These are phyloP conservation scores for Rhodocollybia butyracea DNA, from an alignment of 768 basidiomycete species.

Conservation along the genomic window DNA sequence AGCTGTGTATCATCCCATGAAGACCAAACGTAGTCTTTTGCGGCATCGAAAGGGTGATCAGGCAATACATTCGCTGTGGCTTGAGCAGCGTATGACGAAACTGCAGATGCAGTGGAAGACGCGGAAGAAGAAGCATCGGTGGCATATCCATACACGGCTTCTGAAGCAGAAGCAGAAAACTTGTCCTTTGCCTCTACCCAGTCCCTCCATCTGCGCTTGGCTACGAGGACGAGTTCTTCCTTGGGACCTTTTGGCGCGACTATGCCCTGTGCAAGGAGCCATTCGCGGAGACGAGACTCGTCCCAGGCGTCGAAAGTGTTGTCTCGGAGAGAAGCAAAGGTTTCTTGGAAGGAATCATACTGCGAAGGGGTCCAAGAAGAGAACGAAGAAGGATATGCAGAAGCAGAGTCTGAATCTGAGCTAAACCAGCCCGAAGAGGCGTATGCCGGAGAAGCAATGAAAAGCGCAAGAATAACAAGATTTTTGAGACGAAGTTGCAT, in stretches of 20 bases:
- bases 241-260: constrained; percentile 75
- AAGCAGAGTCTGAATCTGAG: not conserved
- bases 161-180: constrained; percentile 48
- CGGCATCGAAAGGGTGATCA: constrained; percentile 52
- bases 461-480: not conserved
- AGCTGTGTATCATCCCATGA: constrained; percentile 84
- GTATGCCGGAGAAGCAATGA: not conserved
- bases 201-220: constrained; percentile 63
- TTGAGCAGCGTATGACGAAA: constrained; percentile 42
- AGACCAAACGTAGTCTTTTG: constrained; percentile 86
- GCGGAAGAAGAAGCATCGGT: constrained; percentile 34
- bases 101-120: constrained; percentile 29
- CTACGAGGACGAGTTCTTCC: constrained; percentile 78
- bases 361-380: constrained; percentile 62
- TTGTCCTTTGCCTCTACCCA: constrained; percentile 60
- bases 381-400: not conserved
- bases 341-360: constrained; percentile 58
- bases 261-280: constrained; percentile 83
- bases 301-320: constrained; percentile 78
- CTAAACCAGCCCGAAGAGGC: constrained; percentile 2
- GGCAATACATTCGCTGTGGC: constrained; percentile 46
- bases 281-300: constrained; percentile 77
- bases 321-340: constrained; percentile 57
- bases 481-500: not conserved
- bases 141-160: constrained; percentile 46